These are phyloP conservation scores for Lepidium africanum DNA, from an alignment of 345 rosid genomes.

Conservation along the genomic window DNA sequence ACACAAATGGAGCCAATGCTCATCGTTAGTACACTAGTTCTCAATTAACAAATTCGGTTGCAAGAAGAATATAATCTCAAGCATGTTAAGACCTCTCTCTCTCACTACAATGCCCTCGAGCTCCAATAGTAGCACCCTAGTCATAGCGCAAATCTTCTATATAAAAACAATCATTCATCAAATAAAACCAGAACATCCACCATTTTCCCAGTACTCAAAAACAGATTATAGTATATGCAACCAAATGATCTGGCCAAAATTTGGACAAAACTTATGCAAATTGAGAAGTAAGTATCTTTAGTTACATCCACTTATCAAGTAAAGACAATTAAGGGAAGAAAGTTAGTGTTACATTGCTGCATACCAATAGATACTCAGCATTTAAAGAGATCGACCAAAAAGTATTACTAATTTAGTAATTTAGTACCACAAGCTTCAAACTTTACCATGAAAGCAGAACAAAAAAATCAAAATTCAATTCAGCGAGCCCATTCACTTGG, in stretches of 20 bases:
- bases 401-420: background rate
- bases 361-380: background rate
- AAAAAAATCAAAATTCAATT: background rate
- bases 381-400: constrained; percentile 1
- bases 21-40: background rate
- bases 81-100: background rate
- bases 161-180: background rate
- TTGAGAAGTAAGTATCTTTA: background rate
- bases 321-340: background rate
- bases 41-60: background rate
- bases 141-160: background rate
- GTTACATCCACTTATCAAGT: background rate
- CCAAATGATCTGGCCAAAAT: background rate
- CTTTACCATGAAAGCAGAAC: constrained; percentile 4
- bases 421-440: constrained; percentile 2
- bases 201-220: background rate
- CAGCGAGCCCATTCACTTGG: constrained; percentile 2
- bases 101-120: background rate
- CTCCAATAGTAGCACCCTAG: background rate
- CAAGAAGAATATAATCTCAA: background rate
- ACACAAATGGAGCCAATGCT: background rate
- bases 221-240: background rate
- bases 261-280: background rate
- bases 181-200: background rate
- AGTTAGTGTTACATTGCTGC: background rate